Evolutionary conservation across 2,329 filamentous ascomycete genomes (phyloP), one percentile per base, ranked within the genome.

Genomic region (Lachnellula arida): DNA sequence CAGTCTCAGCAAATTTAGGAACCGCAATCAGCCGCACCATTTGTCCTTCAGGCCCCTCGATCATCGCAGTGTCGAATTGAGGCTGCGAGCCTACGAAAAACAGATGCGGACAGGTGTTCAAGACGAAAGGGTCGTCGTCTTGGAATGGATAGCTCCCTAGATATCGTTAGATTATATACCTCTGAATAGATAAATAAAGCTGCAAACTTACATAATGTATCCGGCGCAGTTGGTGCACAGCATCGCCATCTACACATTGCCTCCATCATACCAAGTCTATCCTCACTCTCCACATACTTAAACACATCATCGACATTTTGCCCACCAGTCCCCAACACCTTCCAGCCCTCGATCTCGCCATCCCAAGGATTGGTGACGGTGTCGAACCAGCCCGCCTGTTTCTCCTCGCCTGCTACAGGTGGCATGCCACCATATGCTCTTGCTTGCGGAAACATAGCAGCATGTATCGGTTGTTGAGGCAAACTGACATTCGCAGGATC

Each of bases 71-170:
- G 51, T 83, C 85, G 70, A 95, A 96, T 51, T 78, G 78, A 2
- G 90, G 86, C 71, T 96, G 91, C 65, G 88, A 91, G 15, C 92
- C 92, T 1, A 89, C 87, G 70, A 99, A 90, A 74, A 91, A 97
- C 34, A 99, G 77, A 67, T 99, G 93, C 2, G 94, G 94, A 60
- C 90, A 96, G 17, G 85, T 76, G 60, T 86, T 83, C 66, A 99
- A 79, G 44, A 97, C 87, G 68, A 97, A 95, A 0, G 90, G 91
- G 68, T 99, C 95, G 49, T 91, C 82, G 17, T 94, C 89, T 72
- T 97, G 92, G 73, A 96, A 99, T 0, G 94, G 94, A 69, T 97
- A 99, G 68, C 89, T 92, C 89, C 90, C 90, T 92, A 58, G 15
- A 40, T 49, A 25, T 19, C 32, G 28, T 62, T 49, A 61, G 57